Evolutionary conservation across 202 grass and related monocot genomes (phyloP).

Genomic region (Dendrocalamus latiflorus): DNA sequence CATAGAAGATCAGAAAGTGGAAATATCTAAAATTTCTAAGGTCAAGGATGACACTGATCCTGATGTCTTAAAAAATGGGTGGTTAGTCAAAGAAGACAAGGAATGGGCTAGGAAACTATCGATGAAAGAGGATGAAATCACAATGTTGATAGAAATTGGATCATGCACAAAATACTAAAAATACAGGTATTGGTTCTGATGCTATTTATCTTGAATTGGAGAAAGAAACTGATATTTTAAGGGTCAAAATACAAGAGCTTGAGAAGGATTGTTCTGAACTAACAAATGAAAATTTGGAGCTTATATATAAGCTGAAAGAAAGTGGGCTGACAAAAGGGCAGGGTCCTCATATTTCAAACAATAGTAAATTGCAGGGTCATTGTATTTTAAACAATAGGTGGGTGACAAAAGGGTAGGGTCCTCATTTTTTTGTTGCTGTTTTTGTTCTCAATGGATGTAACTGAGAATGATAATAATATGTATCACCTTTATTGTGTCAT

Average conservation of each 20-base stretch:
- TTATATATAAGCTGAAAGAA: no score
- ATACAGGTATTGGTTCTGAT: slow-evolving; percentile 31
- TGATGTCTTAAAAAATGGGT: slow-evolving; percentile 11
- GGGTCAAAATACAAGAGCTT: slow-evolving; percentile 77
- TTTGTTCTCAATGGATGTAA: no score
- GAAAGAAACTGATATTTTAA: slow-evolving; percentile 71
- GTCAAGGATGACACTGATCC: slow-evolving; percentile 28
- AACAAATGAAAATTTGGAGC: no score
- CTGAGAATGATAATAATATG: no score
- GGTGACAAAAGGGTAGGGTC: no score
- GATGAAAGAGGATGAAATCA: slow-evolving; percentile 79
- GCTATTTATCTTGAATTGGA: slow-evolving; percentile 46
- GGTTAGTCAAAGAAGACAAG: slow-evolving; percentile 28
- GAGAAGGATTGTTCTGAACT: no score
- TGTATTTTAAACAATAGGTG: no score
- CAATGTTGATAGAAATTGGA: slow-evolving; percentile 60
- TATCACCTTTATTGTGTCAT: no score
- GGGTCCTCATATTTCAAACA: no score
- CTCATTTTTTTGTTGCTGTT: no score
- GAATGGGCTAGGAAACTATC: slow-evolving; percentile 57
- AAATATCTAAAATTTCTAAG: slow-evolving; percentile 54
- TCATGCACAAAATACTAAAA: slow-evolving; percentile 37
- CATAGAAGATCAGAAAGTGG: slow-evolving; percentile 65
- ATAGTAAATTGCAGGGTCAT: no score
- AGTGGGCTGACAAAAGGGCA: no score